These are phyloP conservation scores for Nakazawaea wickerhamii DNA, from an alignment of 805 yeast genomes.

Conservation along the genomic window DNA sequence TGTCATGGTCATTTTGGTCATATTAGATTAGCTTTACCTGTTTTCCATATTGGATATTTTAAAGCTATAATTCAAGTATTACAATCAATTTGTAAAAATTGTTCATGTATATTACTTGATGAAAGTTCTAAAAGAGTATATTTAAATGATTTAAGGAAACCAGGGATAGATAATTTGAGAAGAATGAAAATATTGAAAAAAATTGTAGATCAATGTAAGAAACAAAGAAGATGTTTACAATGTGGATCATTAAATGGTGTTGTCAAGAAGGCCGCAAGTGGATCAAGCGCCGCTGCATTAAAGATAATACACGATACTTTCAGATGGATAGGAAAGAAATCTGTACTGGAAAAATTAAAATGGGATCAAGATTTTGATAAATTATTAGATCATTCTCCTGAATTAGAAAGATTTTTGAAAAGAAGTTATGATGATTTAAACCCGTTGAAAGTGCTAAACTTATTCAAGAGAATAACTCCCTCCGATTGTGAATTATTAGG, in stretches of 20 bases:
- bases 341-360: conserved; percentile 72
- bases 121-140: conserved; percentile 67
- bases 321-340: conserved; percentile 90
- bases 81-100: conserved; percentile 86
- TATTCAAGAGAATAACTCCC: conserved; percentile 82
- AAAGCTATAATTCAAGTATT: conserved; percentile 83
- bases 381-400: conserved; percentile 74
- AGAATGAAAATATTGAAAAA: conserved; percentile 85
- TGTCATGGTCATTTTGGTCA: conserved; percentile 99
- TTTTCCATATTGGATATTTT: conserved; percentile 96
- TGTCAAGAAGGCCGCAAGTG: conserved; percentile 91
- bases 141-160: conserved; percentile 74
- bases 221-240: conserved; percentile 82
- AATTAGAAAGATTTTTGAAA: conserved; percentile 78
- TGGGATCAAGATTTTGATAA: conserved; percentile 87
- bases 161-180: conserved; percentile 83
- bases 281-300: conserved; percentile 87
- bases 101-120: conserved; percentile 73
- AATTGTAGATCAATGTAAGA: conserved; percentile 87
- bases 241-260: conserved; percentile 94
- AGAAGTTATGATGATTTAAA: conserved; percentile 91
- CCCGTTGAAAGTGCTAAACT: conserved; percentile 80
- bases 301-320: conserved; percentile 94
- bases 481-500: conserved; percentile 91
- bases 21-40: conserved; percentile 87